Base-by-base conservation (phyloP, 192 early-diverging fungal genomes). In the Thamnidium elegans region DNA sequence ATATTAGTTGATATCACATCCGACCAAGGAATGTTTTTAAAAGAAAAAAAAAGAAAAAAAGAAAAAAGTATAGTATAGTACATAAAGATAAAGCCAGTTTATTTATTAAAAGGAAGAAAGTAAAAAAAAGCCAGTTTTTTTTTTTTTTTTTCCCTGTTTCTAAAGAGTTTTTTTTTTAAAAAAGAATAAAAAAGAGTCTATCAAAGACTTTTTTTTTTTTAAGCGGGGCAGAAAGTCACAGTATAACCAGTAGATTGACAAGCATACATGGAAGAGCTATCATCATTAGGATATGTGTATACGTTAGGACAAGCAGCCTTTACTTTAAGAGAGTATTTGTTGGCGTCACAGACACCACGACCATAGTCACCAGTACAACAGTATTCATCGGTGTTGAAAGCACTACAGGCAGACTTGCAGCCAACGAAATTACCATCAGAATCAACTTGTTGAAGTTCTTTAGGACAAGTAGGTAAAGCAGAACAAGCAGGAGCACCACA, bases 231-330 rank as follows among this genome's bases (percentile, higher is more conserved):
- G 17, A 69, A 52, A 23, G 30, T 69, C 8, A 69, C 67, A 20
- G 61, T 69, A 19, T 69, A 69, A 36, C 67, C 60, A 46, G 43
- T 55, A 20, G 44, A 11, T n/a, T 19, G 13, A 36, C 67, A 69
- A 42, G 67, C 11, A 31, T 39, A 69, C 52, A 62, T 69, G 30
- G 67, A 63, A 13, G 67, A 56, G 67, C 59, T 68, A 56, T 69
- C 67, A 31, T 69, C 67, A 32, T 36, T 48, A 43, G 67, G 50
- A 23, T 63, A 69, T 10, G 61, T 46, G 21, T 69, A 69, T 3
- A 55, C 67, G 34, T 62, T 23, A 6, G 67, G 61, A 48, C 53
- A 55, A n/a, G 44, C 46, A 20, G 0, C 13, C 46, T 69, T 56
- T 8, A 69, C 67, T 17, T 43, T 31, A 34, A 45, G 3, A 30